Evolutionary conservation across 331 rosid genomes (phyloP).

Genomic region (Telfairia occidentalis): DNA sequence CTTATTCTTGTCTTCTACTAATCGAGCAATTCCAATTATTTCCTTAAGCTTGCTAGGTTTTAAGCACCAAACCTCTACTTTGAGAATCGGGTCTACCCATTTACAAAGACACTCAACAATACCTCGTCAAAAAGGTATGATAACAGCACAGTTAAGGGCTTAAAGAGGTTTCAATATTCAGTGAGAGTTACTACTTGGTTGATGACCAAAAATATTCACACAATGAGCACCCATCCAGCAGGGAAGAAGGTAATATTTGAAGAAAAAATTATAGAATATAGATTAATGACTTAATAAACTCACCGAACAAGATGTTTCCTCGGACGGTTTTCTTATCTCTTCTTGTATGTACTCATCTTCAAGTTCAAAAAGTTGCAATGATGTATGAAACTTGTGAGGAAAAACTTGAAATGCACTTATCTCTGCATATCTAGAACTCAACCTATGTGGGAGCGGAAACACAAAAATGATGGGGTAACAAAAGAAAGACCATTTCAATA

Average conservation of each 20-base stretch:
- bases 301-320: slow-evolving; percentile 54
- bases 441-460: slow-evolving; percentile 27
- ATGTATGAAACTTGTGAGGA: slow-evolving; percentile 78
- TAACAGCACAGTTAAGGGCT: too few relatives aligned
- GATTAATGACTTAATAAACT: slow-evolving; percentile 18
- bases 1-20: too few relatives aligned
- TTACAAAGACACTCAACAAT: too few relatives aligned
- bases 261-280: background rate
- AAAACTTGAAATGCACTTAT: slow-evolving; percentile 68
- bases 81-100: too few relatives aligned
- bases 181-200: too few relatives aligned
- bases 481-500: slow-evolving; percentile 8
- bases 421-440: slow-evolving; percentile 52
- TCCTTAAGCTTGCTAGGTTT: too few relatives aligned
- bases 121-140: too few relatives aligned
- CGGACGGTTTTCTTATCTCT: slow-evolving; percentile 61
- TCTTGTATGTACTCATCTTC: slow-evolving; percentile 77
- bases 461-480: slow-evolving; percentile 14
- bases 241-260: background rate
- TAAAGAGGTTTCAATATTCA: too few relatives aligned
- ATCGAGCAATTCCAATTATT: too few relatives aligned
- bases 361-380: slow-evolving; percentile 74
- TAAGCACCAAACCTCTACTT: too few relatives aligned
- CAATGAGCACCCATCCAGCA: background rate
- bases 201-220: too few relatives aligned